These are phyloP conservation scores for Wickerhamiella bombiphila DNA, from an alignment of 805 yeast genomes.

Conservation along the genomic window DNA sequence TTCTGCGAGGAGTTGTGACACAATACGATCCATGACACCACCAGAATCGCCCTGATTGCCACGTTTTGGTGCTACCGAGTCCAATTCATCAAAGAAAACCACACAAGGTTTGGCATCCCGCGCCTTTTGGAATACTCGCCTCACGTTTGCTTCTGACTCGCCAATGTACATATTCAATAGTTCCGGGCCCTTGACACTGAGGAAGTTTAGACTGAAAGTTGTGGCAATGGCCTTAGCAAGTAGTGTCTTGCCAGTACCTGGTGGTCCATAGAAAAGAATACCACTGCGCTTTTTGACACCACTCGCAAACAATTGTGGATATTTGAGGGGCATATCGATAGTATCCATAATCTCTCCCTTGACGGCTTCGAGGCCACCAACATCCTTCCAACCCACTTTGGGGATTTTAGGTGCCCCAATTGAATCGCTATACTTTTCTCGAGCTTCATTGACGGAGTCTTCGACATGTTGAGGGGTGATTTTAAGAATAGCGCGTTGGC, in stretches of 20 bases:
- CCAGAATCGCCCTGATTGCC: constrained; percentile 99
- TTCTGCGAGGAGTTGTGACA: constrained; percentile 87
- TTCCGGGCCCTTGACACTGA: constrained; percentile 96
- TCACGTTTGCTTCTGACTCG: constrained; percentile 93
- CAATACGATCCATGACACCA: constrained; percentile 98
- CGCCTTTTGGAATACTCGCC: constrained; percentile 85
- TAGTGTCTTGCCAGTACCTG: constrained; percentile 94
- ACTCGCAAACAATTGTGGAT: constrained; percentile 73
- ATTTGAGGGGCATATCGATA: constrained; percentile 86
- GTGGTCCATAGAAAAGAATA: constrained; percentile 91
- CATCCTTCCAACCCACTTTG: constrained; percentile 90
- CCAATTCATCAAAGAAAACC: constrained; percentile 91
- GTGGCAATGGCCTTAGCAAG: constrained; percentile 96
- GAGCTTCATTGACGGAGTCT: constrained; percentile 59
- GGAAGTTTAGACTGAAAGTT: constrained; percentile 82
- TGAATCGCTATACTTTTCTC: constrained; percentile 80
- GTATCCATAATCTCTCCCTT: constrained; percentile 91
- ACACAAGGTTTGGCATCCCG: constrained; percentile 97
- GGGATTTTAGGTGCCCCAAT: constrained; percentile 97
- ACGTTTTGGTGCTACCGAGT: constrained; percentile 95
- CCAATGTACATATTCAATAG: constrained; percentile 95
- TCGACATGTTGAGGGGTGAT: constrained; percentile 49
- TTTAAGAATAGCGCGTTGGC: constrained; percentile 41
- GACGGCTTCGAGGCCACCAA: constrained; percentile 84
- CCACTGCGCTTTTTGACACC: constrained; percentile 94